Conservation (phyloP, 306 rosid genomes). For the Dalbergia cultrata region DNA sequence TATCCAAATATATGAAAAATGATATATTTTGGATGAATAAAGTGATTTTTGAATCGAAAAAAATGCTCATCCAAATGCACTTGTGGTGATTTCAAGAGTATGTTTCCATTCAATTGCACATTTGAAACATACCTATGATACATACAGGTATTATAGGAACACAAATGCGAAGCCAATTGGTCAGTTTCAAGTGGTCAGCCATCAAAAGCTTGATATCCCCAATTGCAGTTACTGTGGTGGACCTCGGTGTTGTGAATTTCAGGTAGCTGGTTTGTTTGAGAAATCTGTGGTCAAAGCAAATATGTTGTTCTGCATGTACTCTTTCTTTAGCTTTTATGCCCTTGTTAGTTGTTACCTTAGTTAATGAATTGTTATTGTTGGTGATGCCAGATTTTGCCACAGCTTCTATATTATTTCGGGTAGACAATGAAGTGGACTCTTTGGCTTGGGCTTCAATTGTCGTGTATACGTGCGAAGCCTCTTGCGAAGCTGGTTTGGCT, state of each 20-base stretch:
- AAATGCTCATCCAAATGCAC: no score
- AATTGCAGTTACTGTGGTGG: constrained; percentile 49
- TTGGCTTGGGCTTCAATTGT: constrained; percentile 79
- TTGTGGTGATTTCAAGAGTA: no score
- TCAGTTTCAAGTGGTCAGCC: constrained; percentile 77
- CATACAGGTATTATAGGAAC: constrained; percentile 70
- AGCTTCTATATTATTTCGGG: constrained; percentile 67
- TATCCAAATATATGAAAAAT: no score
- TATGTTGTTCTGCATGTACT: no score
- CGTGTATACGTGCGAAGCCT: constrained; percentile 70
- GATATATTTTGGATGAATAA: no score
- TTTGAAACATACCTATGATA: neutral
- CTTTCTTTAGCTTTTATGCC: neutral
- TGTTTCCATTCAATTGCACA: neutral
- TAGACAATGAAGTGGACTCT: constrained; percentile 65
- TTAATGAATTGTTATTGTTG: constrained; percentile 40
- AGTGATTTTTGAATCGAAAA: no score
- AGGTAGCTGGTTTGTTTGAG: constrained; percentile 41
- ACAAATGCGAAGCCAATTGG: constrained; percentile 71
- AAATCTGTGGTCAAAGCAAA: constrained; percentile 22
- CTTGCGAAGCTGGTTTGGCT: constrained; percentile 60
- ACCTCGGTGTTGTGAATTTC: constrained; percentile 51
- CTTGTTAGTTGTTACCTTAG: neutral
- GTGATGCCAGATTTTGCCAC: constrained; percentile 73
- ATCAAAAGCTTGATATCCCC: constrained; percentile 62